phyloP scores from a whole-genome alignment of 768 basidiomycete genomes.

The Artomyces pyxidatus region DNA sequence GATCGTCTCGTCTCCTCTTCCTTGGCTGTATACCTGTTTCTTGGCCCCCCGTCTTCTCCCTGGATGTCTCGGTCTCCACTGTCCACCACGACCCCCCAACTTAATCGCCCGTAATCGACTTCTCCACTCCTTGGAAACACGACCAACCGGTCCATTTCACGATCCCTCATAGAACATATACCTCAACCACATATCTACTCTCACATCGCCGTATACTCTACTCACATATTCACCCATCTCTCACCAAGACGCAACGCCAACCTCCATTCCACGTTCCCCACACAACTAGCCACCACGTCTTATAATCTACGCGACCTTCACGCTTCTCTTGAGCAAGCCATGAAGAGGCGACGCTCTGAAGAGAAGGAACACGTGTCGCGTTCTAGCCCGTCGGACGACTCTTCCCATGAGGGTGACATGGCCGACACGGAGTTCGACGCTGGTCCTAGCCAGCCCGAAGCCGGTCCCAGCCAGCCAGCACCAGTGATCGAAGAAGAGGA shows the following conservation, averaged over 20 bases:
- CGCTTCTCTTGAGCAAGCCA: background rate
- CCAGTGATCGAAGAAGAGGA: conserved; percentile 18
- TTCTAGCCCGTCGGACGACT: conserved; percentile 16
- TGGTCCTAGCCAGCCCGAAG: conserved; percentile 33
- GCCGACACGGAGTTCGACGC: conserved; percentile 53
- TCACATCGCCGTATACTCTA: background rate
- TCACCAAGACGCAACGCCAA: background rate
- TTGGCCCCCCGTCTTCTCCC: conserved; percentile 3
- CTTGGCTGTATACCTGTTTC: conserved; percentile 3
- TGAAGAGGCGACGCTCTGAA: conserved; percentile 11
- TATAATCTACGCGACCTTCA: background rate
- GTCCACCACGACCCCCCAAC: conserved; percentile 2
- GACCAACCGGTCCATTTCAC: conserved; percentile 9
- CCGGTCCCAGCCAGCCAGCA: conserved; percentile 18
- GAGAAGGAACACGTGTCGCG: conserved; percentile 5
- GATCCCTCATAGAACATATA: conserved; percentile 3
- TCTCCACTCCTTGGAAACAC: conserved; percentile 9
- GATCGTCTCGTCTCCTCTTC: conserved; percentile 5
- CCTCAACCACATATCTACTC: conserved; percentile 4
- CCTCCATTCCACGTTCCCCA: background rate
- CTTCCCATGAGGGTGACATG: conserved; percentile 29
- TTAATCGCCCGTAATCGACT: conserved; percentile 13
- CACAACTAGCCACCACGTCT: background rate
- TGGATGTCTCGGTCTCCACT: conserved; percentile 9
- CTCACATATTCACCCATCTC: background rate